Percentiles rank a stretch among this genome's conserved stretches.
Evolutionary conservation across 2,329 filamentous ascomycete species (phyloP).

Genomic region (Colletotrichum magnum): DNA sequence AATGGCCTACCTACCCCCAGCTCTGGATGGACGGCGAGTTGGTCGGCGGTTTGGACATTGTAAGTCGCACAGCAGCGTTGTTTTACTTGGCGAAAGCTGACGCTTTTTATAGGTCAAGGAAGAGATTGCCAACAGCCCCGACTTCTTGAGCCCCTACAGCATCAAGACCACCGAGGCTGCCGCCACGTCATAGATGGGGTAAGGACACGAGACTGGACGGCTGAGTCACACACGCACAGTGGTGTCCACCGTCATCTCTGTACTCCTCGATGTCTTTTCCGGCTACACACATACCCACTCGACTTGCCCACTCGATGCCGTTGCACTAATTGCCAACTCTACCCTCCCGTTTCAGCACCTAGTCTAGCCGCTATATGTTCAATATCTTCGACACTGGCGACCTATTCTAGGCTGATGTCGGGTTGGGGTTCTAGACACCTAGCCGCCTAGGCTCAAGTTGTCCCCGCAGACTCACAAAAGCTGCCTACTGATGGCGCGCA

Average conservation of each 20-base stretch:
- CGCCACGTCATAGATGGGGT: conserved; percentile 46
- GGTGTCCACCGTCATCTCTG: neutral
- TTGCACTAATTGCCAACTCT: too few relatives aligned
- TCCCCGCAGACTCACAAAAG: too few relatives aligned
- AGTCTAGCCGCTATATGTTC: too few relatives aligned
- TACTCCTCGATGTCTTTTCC: conserved; percentile 13
- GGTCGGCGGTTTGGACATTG: conserved; percentile 95
- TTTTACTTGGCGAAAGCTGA: neutral
- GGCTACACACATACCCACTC: conserved; percentile 18
- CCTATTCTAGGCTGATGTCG: neutral
- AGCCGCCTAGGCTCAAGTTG: too few relatives aligned
- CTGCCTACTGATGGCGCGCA: too few relatives aligned
- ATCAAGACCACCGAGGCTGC: conserved; percentile 61
- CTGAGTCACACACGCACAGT: neutral
- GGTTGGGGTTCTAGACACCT: too few relatives aligned
- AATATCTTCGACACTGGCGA: neutral
- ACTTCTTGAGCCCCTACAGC: conserved; percentile 85
- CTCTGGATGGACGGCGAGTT: conserved; percentile 93
- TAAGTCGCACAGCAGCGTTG: conserved; percentile 63
- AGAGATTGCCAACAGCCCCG: conserved; percentile 85
- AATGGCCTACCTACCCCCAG: conserved; percentile 98
- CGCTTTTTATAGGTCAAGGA: conserved; percentile 81
- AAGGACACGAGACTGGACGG: neutral
- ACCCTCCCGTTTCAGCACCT: neutral
- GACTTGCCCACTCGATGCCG: neutral